These are phyloP conservation scores for Tulasnella sp. DNA, from an alignment of 768 basidiomycete species.

Conservation along the genomic window DNA sequence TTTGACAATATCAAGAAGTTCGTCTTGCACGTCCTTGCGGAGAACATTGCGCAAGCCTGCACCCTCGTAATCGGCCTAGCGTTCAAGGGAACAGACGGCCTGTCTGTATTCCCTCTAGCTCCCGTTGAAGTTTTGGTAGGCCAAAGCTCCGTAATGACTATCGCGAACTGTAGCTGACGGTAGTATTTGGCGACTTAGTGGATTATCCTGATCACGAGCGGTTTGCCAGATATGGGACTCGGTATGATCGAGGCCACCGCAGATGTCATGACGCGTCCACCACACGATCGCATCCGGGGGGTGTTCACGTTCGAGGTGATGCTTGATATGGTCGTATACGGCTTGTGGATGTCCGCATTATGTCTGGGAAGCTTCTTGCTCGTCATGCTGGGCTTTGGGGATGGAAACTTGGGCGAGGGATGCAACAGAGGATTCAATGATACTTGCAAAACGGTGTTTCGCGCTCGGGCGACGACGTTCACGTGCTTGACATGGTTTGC, in stretches of 20 bases:
- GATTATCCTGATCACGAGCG: constrained; percentile 43
- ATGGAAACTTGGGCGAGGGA: constrained; percentile 25
- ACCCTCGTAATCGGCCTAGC: constrained; percentile 46
- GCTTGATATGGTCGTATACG: constrained; percentile 31
- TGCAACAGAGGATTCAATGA: constrained; percentile 27
- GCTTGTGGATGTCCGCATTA: constrained; percentile 29
- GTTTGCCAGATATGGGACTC: constrained; percentile 46
- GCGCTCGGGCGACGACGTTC: constrained; percentile 31
- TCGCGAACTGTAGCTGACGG: neutral
- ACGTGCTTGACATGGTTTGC: constrained; percentile 23
- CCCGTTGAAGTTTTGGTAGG: constrained; percentile 34
- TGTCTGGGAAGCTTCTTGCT: constrained; percentile 30
- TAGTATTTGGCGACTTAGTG: constrained; percentile 23
- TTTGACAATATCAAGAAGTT: constrained; percentile 50
- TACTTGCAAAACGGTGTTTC: constrained; percentile 30
- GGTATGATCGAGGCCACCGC: constrained; percentile 40
- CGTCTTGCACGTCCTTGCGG: constrained; percentile 42
- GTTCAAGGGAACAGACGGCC: constrained; percentile 39
- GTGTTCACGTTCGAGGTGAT: constrained; percentile 31
- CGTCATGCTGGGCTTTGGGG: constrained; percentile 28
- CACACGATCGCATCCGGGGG: constrained; percentile 27
- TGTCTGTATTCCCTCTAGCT: constrained; percentile 47
- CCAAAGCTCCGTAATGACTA: constrained; percentile 5
- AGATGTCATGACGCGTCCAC: constrained; percentile 42
- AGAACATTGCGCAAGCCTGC: constrained; percentile 46